A percentile compares a stretch with the other conserved stretches of the same genome.
Evolutionary conservation across 306 rosid genomes (phyloP).

Genomic region (Dalbergia cultrata): DNA sequence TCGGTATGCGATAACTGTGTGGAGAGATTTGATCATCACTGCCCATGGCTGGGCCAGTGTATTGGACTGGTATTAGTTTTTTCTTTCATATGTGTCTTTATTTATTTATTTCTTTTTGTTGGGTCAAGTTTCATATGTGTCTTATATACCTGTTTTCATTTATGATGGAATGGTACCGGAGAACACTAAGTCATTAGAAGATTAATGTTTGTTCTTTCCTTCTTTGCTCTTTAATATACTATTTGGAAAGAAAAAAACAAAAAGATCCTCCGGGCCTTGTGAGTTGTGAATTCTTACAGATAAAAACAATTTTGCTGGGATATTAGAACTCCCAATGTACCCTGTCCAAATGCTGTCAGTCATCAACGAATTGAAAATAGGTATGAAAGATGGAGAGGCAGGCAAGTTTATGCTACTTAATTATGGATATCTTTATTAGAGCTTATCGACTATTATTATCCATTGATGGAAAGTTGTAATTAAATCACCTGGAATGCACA

Average conservation of each 20-base stretch:
- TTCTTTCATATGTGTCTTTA: slow-evolving; percentile 33
- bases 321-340: neutral
- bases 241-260: neutral
- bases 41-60: slow-evolving; percentile 95
- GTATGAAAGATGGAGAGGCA: neutral
- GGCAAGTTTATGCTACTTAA: slow-evolving; percentile 19
- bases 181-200: slow-evolving; percentile 15
- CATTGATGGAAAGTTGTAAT: neutral
- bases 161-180: slow-evolving; percentile 4
- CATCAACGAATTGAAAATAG: neutral
- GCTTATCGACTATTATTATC: slow-evolving; percentile 5
- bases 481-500: neutral
- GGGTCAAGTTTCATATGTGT: neutral
- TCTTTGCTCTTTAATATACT: neutral
- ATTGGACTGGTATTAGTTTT: slow-evolving; percentile 70
- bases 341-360: neutral
- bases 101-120: no score
- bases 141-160: neutral
- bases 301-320: neutral
- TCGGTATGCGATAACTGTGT: slow-evolving; percentile 85
- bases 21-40: slow-evolving; percentile 89
- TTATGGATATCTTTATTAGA: slow-evolving; percentile 6
- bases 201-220: neutral
- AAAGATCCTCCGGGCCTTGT: neutral
- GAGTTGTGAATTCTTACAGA: neutral